Evolutionary conservation across 257 asterid genomes (phyloP), one percentile per base, ranked within the genome.

Genomic region (Linaria vulgaris): DNA sequence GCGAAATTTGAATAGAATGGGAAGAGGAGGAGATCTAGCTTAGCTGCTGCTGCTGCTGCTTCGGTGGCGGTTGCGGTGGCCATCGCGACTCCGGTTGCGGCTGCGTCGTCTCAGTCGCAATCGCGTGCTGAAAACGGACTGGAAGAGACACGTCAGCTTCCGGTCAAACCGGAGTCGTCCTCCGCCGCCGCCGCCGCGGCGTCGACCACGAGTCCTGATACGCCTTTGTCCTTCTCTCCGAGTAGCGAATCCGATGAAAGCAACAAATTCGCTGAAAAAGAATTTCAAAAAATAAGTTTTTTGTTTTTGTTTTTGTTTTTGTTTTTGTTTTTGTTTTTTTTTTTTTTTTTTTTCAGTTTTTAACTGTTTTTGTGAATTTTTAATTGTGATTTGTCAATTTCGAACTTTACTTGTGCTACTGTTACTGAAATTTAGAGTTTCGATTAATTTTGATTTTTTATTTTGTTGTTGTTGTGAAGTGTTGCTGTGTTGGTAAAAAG

Each of bases 151-250:
- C 56, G 66, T 74, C 64, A 77, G 9, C 15, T 0, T 41, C 8
- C 76, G 43, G 68, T 17, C 9, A 55, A 73, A 69, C 1, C 12
- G 4, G 46, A 4, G 14, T 43, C 9, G 22, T 15, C 15, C 9
- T 24, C 68, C 71, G 22, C 68, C 69, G 27, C 48, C 56, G 3
- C 56, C 38, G 44, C 68, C 71, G 31, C 71, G 44, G n/a, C n/a
- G n/a, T n/a, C n/a, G n/a, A n/a, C n/a, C n/a, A 27, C 3, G 69
- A 84, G 95, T 61, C 95, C 97, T 1, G 74, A 76, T 46, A 84
- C 95, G 19, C 88, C 95, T 7, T 79, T 86, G 21, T 61, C 84
- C 12, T 84, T 84, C 59, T 27, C 77, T 0, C 83, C 79, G 0
- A 73, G 78, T n/a, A n/a, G n/a, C 69, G 91, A 82, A 75, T 76